Conservation (phyloP, 2,329 filamentous ascomycete species). For the Fusarium coffeatum region DNA sequence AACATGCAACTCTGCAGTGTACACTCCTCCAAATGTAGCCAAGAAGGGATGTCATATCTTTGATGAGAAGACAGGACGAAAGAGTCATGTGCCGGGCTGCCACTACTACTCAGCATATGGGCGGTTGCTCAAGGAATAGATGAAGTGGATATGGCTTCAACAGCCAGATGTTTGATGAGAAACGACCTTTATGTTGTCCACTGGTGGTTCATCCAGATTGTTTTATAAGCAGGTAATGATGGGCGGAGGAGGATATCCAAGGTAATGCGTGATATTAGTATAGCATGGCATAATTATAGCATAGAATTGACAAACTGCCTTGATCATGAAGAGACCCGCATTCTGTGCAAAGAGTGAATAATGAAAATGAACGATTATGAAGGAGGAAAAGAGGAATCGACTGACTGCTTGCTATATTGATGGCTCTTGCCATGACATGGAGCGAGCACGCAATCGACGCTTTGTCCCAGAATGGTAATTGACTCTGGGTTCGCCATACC, state of each 20-base stretch:
- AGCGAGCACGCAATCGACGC: conserved; percentile 36
- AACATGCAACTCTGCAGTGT: conserved; percentile 63
- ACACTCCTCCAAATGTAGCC: conserved; percentile 90
- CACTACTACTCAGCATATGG: conserved; percentile 77
- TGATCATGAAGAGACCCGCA: conserved; percentile 36
- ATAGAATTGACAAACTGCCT: conserved; percentile 32
- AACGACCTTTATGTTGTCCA: conserved; percentile 32
- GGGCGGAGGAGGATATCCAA: not conserved
- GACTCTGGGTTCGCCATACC: conserved; percentile 16
- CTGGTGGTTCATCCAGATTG: conserved; percentile 13
- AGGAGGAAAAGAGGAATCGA: conserved; percentile 20
- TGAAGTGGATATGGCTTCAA: conserved; percentile 2
- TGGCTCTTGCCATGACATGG: conserved; percentile 7
- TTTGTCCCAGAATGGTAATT: conserved; percentile 23
- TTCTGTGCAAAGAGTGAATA: conserved; percentile 18
- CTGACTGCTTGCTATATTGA: conserved; percentile 17
- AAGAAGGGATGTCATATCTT: conserved; percentile 86
- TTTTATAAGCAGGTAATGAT: conserved; percentile 5
- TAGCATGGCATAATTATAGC: not conserved
- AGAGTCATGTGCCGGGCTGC: conserved; percentile 76
- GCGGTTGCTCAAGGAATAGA: conserved; percentile 56
- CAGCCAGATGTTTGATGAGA: conserved; percentile 32
- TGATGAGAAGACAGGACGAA: conserved; percentile 78
- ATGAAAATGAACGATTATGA: conserved; percentile 26
- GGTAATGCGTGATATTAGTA: conserved; percentile 24